Conservation (phyloP, 257 asterid genomes). For the Penstemon newberryi region DNA sequence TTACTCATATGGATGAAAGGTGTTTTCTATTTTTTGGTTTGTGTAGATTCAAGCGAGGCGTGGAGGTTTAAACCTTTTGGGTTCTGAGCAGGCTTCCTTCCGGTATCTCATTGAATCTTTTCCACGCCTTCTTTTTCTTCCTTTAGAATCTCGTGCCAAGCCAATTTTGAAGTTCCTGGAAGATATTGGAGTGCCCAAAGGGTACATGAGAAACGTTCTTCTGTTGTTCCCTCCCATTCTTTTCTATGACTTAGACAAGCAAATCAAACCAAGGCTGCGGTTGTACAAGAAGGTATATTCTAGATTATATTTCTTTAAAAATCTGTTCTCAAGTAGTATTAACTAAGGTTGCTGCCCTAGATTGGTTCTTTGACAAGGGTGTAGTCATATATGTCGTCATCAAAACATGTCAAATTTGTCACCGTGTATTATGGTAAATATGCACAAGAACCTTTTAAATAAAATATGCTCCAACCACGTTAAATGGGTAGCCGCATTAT, state of each 20-base stretch:
- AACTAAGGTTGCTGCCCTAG: constrained; percentile 8
- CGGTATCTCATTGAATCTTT: constrained; percentile 79
- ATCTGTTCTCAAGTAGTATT: neutral
- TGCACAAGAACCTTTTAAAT: neutral
- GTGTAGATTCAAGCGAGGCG: constrained; percentile 90
- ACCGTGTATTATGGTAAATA: neutral
- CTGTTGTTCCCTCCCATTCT: constrained; percentile 77
- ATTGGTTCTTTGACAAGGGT: constrained; percentile 10
- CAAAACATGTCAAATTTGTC: neutral
- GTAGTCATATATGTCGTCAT: neutral
- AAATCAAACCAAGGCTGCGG: constrained; percentile 64
- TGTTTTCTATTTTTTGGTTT: neutral
- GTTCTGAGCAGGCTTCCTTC: constrained; percentile 58
- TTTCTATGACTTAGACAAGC: constrained; percentile 60
- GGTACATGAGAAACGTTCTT: constrained; percentile 42
- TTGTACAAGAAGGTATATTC: constrained; percentile 59
- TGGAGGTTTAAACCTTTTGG: constrained; percentile 77
- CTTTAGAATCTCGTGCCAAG: constrained; percentile 58
- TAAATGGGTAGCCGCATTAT: too few species aligned
- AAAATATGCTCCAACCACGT: neutral
- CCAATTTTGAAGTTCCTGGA: constrained; percentile 58
- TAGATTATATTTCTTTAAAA: neutral
- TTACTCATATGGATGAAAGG: constrained; percentile 4
- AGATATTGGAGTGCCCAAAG: constrained; percentile 68
- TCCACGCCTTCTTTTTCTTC: constrained; percentile 70